Base-by-base conservation (phyloP, 257 asterid genomes). In the Mitragyna speciosa region DNA sequence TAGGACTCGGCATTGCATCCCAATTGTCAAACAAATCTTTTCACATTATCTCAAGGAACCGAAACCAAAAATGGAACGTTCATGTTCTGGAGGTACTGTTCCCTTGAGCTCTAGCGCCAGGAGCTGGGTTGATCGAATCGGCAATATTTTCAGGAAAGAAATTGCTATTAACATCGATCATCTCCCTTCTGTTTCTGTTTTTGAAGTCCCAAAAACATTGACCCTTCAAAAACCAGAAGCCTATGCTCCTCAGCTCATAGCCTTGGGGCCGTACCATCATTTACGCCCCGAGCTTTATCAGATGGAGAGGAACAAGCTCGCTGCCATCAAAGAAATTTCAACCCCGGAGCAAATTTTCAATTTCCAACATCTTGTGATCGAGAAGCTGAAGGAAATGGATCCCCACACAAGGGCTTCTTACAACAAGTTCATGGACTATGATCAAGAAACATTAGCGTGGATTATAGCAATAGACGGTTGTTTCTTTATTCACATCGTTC, bases 251-350 rank as follows among this genome's bases (percentile, higher is more conserved):
- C 90, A 80, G 48, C 64, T 64, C 14, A 26, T 88, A 0, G 87
- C 88, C 2, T 73, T 90, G 24, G 92, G 93, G 22, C 92, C 92
- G 0, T 90, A 86, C 74, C 93, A 88, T 68, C 91, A 87, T 65
- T 56, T 87, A 2, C 74, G 89, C 15, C 90, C 88, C 28, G 90
- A 86, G 12, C 74, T 88, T 33, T 84, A 83, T 76, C 86, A 43
- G 3, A 82, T 84, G 88, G 90, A 88, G 78, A 82, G 88, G 73
- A 61, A 79, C 75, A 90, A 90, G 72, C 86, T 90, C 14, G 76
- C 87, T 1, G 89, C 87, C 12, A 78, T 82, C 43, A 79, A 76
- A 67, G 48, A 65, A 24, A 63, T 80, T 58, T 81, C 86, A 5
- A 67, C 80, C 12, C 81, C 75, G 0, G 83, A 80, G 5, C 83